Percentiles rank a stretch among this genome's conserved stretches.
phyloP scores from a whole-genome alignment of 2,329 filamentous ascomycete genomes.

The Akanthomyces dipterigenus region DNA sequence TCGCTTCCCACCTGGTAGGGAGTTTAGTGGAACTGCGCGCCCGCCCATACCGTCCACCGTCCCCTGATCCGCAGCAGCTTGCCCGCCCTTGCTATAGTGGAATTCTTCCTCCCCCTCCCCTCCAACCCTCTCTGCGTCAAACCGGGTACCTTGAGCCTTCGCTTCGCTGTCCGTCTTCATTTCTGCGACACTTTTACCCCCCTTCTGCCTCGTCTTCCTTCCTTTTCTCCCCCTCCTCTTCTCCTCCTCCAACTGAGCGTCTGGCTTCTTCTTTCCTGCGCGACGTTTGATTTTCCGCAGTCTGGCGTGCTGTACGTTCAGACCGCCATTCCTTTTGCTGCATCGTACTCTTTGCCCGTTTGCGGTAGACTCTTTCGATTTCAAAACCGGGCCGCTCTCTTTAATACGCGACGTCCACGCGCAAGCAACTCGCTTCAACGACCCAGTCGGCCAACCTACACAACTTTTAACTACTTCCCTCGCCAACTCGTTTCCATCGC shows the following conservation, averaged over 20 bases:
- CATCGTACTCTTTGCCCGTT: background rate
- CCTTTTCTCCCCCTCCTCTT: slow-evolving; percentile 1
- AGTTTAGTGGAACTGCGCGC: slow-evolving; percentile 2
- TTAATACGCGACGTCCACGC: slow-evolving; percentile 5
- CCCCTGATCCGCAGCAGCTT: background rate
- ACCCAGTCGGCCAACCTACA: background rate
- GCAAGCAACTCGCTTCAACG: background rate
- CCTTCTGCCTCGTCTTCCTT: background rate
- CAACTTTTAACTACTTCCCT: background rate
- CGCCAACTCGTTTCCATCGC: background rate
- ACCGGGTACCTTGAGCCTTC: background rate
- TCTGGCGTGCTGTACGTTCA: background rate
- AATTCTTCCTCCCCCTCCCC: background rate
- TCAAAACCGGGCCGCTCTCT: background rate
- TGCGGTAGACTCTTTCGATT: background rate
- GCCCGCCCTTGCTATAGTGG: background rate
- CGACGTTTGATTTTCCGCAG: background rate
- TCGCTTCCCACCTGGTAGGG: background rate
- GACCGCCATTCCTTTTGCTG: background rate
- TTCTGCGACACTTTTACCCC: slow-evolving; percentile 8
- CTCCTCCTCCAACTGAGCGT: slow-evolving; percentile 3
- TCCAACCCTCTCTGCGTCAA: no score
- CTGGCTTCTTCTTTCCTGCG: slow-evolving; percentile 3
- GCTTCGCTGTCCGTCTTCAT: slow-evolving; percentile 1
- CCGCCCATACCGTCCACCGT: background rate